Evolutionary conservation across 805 yeast genomes (phyloP).

Genomic region (Metahyphopichia silvanorum): DNA sequence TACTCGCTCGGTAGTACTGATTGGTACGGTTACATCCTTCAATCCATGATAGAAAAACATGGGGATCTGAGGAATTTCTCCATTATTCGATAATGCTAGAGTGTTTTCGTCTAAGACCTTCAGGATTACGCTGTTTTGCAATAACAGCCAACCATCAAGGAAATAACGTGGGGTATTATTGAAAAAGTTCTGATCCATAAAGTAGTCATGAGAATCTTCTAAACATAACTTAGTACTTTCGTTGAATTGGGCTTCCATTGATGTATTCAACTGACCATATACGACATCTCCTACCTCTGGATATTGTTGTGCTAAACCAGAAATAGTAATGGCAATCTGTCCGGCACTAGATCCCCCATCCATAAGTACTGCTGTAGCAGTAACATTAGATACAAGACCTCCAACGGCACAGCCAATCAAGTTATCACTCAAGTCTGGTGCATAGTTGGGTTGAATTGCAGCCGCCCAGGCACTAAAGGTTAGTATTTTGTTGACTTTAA

Average conservation of each 20-base stretch:
- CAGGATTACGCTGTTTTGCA: slow-evolving; percentile 8
- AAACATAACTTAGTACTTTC: background rate
- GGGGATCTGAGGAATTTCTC: slow-evolving; percentile 18
- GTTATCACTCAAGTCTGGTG: slow-evolving; percentile 25
- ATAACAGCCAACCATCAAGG: slow-evolving; percentile 13
- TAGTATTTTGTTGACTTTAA: no score
- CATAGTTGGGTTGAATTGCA: slow-evolving; percentile 31
- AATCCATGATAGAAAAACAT: slow-evolving; percentile 19
- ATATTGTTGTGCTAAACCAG: slow-evolving; percentile 18
- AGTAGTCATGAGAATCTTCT: slow-evolving; percentile 3
- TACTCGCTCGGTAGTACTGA: slow-evolving; percentile 12
- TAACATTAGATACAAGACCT: slow-evolving; percentile 21
- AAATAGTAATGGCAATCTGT: slow-evolving; percentile 15
- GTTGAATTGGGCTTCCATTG: background rate
- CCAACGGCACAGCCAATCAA: slow-evolving; percentile 23
- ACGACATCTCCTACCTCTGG: slow-evolving; percentile 11
- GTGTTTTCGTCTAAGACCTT: slow-evolving; percentile 16
- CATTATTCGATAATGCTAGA: slow-evolving; percentile 11
- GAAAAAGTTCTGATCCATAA: slow-evolving; percentile 7
- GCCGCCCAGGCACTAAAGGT: slow-evolving; percentile 26
- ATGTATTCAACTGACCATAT: background rate
- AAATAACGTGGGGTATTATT: slow-evolving; percentile 8
- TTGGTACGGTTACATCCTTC: slow-evolving; percentile 20
- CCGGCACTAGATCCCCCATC: slow-evolving; percentile 19
- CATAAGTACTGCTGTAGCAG: slow-evolving; percentile 11